Base-by-base conservation (phyloP, 345 rosid species). In the Viola odorata region DNA sequence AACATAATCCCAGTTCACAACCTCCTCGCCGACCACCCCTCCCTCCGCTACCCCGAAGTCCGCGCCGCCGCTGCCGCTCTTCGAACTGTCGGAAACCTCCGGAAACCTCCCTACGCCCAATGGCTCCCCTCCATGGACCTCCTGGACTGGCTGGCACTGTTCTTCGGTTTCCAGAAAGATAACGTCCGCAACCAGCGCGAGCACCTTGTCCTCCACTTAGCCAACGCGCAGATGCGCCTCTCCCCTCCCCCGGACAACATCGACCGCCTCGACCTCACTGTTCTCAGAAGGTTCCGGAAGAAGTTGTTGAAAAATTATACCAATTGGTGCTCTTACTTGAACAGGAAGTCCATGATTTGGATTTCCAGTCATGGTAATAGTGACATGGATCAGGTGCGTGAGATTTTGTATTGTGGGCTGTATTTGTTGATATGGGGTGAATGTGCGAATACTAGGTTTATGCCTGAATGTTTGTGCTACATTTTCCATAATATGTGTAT, bases 151-250 rank as follows among this genome's bases (percentile, higher is more conserved):
- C 81, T 92, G 8, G 84, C 87, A 13, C 76, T 87, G 37, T 85
- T 89, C 81, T 92, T 92, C 64, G 89, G 96, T 0, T 92, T 92
- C 74, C 98, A 92, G 56, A 66, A 62, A 41, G 94, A 81, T 59
- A 92, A 77, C 76, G 96, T 92, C 32, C 83, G 91, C 40, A 92
- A 92, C 77, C 96, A 92, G 79, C 71, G 98, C 32, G 98, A 92
- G 75, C 96, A 92, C 58, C 62, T 92, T 15, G 96, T 92, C 55
- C 96, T 89, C 52, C 98, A 89, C 68, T 84, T 92, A 37, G 89
- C 98, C 7, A 92, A 92, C 67, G 91, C 96, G 15, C 98, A 89
- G 85, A 89, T 92, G 98, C 96, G 98, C 12, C 91, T 89, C 41
- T 56, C 91, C 7, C 96, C 96, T 4, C 98, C 94, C 13, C 96